A percentile compares a stretch with the other conserved stretches of the same genome.
Conservation (phyloP, 352 stramenopile species). For the Paralagenidium karlingii region DNA sequence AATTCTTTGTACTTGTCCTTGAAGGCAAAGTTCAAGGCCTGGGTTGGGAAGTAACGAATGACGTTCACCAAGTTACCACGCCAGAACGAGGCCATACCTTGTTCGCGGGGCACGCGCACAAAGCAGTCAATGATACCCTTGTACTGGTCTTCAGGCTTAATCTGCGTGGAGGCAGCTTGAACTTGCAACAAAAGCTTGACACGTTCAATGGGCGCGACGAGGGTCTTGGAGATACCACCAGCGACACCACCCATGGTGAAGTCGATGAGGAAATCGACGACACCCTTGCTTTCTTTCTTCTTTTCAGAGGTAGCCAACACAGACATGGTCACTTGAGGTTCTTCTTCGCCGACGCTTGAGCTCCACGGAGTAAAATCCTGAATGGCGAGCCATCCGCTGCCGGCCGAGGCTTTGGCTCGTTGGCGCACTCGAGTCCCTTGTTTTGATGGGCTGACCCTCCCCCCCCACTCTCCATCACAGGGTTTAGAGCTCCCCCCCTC, state of each 20-base stretch:
- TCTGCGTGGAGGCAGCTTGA: constrained; percentile 82
- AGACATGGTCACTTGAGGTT: too few species aligned
- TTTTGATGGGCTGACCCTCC: too few species aligned
- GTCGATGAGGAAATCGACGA: constrained; percentile 64
- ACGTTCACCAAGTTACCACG: constrained; percentile 87
- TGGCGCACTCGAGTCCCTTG: too few species aligned
- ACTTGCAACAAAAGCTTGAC: constrained; percentile 90
- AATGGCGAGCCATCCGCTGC: too few species aligned
- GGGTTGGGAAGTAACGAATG: constrained; percentile 88
- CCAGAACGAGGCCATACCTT: constrained; percentile 85
- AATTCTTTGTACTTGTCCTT: constrained; percentile 91
- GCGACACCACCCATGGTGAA: constrained; percentile 77
- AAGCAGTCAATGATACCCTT: constrained; percentile 88
- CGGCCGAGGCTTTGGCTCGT: too few species aligned
- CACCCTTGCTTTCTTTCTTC: constrained; percentile 12
- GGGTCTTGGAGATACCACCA: constrained; percentile 85
- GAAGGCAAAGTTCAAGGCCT: constrained; percentile 89
- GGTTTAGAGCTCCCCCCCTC: too few species aligned
- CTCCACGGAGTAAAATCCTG: too few species aligned
- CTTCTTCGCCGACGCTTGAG: too few species aligned
- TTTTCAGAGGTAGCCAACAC: constrained; percentile 71
- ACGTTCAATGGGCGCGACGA: constrained; percentile 83
- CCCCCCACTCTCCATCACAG: too few species aligned
- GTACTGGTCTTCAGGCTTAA: constrained; percentile 88
- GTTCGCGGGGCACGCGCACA: constrained; percentile 77